phyloP scores from a whole-genome alignment of 2,329 filamentous ascomycete genomes.

The Colletotrichum gloeosporioides region DNA sequence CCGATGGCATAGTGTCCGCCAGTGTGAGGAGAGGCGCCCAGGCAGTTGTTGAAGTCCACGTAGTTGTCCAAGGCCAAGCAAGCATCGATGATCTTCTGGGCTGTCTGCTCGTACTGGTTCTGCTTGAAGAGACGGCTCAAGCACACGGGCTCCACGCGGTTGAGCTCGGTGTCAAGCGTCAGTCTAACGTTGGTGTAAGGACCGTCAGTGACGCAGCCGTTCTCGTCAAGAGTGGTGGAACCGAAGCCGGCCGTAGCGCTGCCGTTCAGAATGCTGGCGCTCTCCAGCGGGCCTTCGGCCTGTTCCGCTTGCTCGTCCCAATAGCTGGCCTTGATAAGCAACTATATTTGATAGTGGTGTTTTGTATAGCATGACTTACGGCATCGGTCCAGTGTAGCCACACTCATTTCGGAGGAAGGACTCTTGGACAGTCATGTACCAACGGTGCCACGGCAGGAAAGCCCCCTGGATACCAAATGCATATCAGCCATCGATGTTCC shows the following conservation, averaged over 20 bases:
- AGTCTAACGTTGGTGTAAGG: slow-evolving; percentile 23
- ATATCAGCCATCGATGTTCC: background rate
- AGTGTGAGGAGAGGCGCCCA: background rate
- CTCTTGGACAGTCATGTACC: slow-evolving; percentile 35
- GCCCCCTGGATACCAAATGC: background rate
- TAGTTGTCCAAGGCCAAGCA: slow-evolving; percentile 3
- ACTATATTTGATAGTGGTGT: background rate
- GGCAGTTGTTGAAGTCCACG: background rate
- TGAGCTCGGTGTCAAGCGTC: background rate
- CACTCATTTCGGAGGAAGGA: slow-evolving; percentile 33
- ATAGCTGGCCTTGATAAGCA: background rate
- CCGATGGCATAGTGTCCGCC: slow-evolving; percentile 9
- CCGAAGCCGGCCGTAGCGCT: slow-evolving; percentile 33
- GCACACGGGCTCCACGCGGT: background rate
- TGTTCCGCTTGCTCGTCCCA: slow-evolving; percentile 18
- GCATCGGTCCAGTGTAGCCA: slow-evolving; percentile 35
- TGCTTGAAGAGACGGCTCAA: slow-evolving; percentile 2
- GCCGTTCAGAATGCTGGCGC: slow-evolving; percentile 34
- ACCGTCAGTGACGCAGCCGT: slow-evolving; percentile 27
- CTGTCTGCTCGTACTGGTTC: background rate
- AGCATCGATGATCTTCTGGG: slow-evolving; percentile 7
- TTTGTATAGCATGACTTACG: slow-evolving; percentile 32
- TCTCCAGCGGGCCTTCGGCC: background rate
- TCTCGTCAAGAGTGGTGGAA: slow-evolving; percentile 19
- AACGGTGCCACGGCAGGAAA: slow-evolving; percentile 42